phyloP scores from a whole-genome alignment of 2,329 filamentous ascomycete species.

The Aphanoascus verrucosus region DNA sequence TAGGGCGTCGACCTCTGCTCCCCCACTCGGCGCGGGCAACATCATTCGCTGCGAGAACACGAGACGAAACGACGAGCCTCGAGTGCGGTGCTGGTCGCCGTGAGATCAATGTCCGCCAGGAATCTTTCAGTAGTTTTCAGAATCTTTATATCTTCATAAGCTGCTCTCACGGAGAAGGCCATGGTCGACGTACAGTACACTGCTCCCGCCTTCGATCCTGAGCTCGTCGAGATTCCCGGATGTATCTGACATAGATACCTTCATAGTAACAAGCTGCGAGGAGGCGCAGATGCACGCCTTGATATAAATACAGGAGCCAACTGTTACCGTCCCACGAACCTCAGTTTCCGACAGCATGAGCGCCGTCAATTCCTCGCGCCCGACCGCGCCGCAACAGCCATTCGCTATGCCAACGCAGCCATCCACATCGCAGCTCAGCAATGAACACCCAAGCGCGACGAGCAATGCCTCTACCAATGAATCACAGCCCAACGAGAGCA shows the following conservation, averaged over 20 bases:
- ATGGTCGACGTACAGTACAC: too few relatives aligned
- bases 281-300: not conserved
- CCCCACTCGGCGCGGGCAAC: not conserved
- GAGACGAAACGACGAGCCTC: too few relatives aligned
- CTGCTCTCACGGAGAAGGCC: too few relatives aligned
- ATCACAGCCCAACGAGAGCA: conserved; percentile 26
- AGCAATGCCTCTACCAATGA: not conserved
- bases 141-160: not conserved
- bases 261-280: too few relatives aligned
- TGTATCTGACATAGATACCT: too few relatives aligned
- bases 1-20: not conserved
- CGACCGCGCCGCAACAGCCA: not conserved
- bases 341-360: not conserved
- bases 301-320: not conserved
- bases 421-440: not conserved
- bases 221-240: too few relatives aligned
- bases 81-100: not conserved
- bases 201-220: too few relatives aligned
- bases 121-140: not conserved
- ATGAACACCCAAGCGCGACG: not conserved
- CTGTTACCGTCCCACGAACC: not conserved
- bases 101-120: not conserved
- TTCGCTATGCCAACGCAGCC: not conserved
- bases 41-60: not conserved
- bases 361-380: not conserved